Evolutionary conservation across 768 basidiomycete genomes (phyloP).

Genomic region (Neoboletus magnificus): DNA sequence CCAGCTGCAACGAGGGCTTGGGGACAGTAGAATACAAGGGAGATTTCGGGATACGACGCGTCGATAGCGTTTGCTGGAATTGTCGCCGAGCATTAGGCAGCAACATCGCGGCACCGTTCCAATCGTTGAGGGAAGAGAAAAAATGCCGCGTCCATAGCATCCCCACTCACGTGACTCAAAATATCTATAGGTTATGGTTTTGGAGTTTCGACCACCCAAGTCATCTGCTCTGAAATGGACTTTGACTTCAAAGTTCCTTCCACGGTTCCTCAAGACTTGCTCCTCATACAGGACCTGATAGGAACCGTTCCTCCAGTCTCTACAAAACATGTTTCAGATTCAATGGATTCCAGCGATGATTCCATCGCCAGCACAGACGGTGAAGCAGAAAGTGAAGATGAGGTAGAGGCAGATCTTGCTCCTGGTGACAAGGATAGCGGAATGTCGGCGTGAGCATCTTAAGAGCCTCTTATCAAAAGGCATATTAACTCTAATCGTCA

Average conservation of each 20-base stretch:
- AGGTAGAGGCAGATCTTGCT: constrained; percentile 65
- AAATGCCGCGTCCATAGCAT: neutral
- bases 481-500: constrained; percentile 23
- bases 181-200: neutral
- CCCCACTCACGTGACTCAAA: constrained; percentile 22
- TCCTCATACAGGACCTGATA: constrained; percentile 68
- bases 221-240: constrained; percentile 20
- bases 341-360: constrained; percentile 36
- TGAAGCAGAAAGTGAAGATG: constrained; percentile 63
- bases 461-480: neutral
- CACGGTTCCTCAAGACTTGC: constrained; percentile 66
- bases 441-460: constrained; percentile 19
- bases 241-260: constrained; percentile 56
- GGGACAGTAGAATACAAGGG: constrained; percentile 50
- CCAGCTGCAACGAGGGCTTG: constrained; percentile 70
- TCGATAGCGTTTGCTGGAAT: neutral
- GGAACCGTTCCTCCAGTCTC: constrained; percentile 31
- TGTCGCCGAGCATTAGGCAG: constrained; percentile 3
- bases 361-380: constrained; percentile 51
- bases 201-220: neutral
- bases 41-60: neutral
- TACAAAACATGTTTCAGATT: neutral
- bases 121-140: neutral
- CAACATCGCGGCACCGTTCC: constrained; percentile 14
- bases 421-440: constrained; percentile 39